phyloP scores from a whole-genome alignment of 345 rosid genomes.

The Pseudoturritis turrita region DNA sequence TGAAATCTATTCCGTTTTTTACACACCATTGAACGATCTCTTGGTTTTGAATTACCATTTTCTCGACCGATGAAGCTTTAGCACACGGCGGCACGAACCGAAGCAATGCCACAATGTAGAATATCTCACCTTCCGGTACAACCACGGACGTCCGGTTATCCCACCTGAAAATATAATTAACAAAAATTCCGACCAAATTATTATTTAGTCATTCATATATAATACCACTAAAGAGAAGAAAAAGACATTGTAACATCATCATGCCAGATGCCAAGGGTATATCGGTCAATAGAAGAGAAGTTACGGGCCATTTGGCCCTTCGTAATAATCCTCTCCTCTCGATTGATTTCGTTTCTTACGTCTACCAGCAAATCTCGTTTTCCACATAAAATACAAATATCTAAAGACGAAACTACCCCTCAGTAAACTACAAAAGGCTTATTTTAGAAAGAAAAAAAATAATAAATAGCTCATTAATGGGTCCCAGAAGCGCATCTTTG shows the following conservation, averaged over 20 bases:
- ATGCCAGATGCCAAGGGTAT: background rate
- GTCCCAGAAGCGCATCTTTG: constrained; percentile 46
- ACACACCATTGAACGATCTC: constrained; percentile 59
- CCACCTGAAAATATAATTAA: constrained; percentile 50
- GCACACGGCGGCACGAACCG: constrained; percentile 47
- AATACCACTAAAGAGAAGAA: background rate
- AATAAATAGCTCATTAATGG: background rate
- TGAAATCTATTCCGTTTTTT: constrained; percentile 57
- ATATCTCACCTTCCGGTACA: constrained; percentile 70
- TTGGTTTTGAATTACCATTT: constrained; percentile 55
- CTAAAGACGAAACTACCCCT: constrained; percentile 31
- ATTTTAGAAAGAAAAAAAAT: background rate
- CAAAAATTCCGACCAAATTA: background rate
- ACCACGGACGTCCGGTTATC: constrained; percentile 60
- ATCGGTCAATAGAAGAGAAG: background rate
- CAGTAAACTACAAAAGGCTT: constrained; percentile 18
- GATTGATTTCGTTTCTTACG: constrained; percentile 20
- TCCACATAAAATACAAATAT: constrained; percentile 28
- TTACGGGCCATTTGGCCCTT: constrained; percentile 3
- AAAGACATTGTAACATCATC: background rate
- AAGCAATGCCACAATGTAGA: constrained; percentile 85
- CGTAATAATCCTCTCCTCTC: background rate
- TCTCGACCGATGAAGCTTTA: constrained; percentile 35
- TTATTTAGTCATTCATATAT: background rate
- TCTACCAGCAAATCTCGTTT: constrained; percentile 37